Conservation (phyloP, 345 rosid species). For the Reutealis trisperma region DNA sequence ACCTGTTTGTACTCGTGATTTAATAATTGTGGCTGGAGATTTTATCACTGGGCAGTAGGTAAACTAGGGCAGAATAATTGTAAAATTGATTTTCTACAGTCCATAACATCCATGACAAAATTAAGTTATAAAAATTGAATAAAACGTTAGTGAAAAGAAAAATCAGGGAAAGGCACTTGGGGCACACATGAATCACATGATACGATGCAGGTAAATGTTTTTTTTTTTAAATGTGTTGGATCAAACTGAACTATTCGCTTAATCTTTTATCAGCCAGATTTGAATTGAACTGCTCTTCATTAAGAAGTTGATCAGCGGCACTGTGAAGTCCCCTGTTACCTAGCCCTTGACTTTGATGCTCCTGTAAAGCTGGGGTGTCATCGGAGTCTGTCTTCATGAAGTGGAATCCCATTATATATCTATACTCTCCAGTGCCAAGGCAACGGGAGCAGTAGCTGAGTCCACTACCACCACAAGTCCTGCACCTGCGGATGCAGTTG, state of each 20-base stretch:
- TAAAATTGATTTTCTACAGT: no score
- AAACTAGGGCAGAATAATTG: no score
- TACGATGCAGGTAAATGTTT: no score
- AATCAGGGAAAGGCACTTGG: no score
- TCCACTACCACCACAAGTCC: constrained; percentile 78
- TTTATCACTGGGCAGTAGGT: no score
- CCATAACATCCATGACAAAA: no score
- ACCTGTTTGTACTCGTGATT: not conserved
- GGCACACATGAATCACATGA: no score
- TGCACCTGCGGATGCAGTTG: constrained; percentile 51
- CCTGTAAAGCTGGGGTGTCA: not conserved
- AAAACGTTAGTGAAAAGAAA: no score
- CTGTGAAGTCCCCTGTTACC: not conserved
- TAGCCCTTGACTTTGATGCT: constrained; percentile 8
- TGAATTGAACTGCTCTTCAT: not conserved
- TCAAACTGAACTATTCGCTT: no score
- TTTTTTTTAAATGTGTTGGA: no score
- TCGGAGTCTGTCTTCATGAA: constrained; percentile 47
- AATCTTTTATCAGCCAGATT: no score
- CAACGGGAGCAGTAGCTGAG: constrained; percentile 69
- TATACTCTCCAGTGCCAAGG: constrained; percentile 71
- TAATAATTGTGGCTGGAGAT: not conserved
- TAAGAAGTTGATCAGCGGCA: constrained; percentile 16
- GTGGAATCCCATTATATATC: constrained; percentile 61
- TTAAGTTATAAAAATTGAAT: no score